Conservation (phyloP, 306 rosid genomes). For the Gastrolobium villosum region DNA sequence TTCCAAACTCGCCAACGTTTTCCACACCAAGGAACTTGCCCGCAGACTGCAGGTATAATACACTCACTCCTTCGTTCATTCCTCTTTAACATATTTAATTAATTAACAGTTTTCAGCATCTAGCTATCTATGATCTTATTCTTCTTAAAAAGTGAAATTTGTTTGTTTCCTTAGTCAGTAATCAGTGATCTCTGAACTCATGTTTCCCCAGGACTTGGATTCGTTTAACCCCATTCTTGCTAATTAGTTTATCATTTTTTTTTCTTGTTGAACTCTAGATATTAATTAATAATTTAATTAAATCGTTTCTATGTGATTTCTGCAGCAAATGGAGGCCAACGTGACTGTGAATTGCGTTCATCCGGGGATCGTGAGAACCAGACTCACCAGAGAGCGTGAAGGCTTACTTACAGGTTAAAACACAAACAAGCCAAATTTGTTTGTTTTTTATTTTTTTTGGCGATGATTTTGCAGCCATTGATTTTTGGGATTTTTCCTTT, state of each 20-base stretch:
- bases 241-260: conserved; percentile 25
- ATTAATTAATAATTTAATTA: not conserved
- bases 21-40: conserved; percentile 87
- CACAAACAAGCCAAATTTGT: not conserved
- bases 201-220: conserved; percentile 36
- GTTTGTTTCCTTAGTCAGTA: conserved; percentile 51
- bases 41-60: conserved; percentile 70
- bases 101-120: not conserved
- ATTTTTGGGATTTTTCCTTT: conserved; percentile 13
- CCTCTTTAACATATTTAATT: conserved; percentile 13
- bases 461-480: not conserved
- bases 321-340: conserved; percentile 81
- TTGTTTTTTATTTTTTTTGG: not conserved
- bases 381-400: conserved; percentile 95
- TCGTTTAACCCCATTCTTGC: conserved; percentile 32
- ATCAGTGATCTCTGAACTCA: not conserved
- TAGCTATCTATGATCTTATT: conserved; percentile 5
- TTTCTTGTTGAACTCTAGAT: not conserved
- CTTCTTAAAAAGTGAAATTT: conserved; percentile 43
- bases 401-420: conserved; percentile 78
- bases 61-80: not conserved
- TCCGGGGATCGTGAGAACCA: conserved; percentile 91
- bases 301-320: not conserved
- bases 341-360: conserved; percentile 92
- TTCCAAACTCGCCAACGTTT: conserved; percentile 94